Evolutionary conservation across 345 rosid species (phyloP).

Genomic region (Populus pruinosa): DNA sequence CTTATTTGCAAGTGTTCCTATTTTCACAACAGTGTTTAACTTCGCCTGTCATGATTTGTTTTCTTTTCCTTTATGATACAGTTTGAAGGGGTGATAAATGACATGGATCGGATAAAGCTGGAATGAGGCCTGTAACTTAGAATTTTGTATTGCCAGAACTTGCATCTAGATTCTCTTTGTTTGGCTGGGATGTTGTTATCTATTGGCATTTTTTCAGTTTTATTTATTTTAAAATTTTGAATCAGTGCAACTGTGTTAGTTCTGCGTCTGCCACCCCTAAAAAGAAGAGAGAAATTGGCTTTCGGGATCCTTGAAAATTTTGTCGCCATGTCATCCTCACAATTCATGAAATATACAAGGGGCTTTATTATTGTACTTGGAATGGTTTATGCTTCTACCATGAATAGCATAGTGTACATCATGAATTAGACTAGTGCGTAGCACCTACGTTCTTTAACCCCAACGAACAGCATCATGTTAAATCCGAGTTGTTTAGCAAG

Average conservation of each 20-base stretch:
- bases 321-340: not conserved
- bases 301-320: not conserved
- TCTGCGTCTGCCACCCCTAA: no score
- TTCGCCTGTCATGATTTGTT: not conserved
- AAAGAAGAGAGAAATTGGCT: not conserved
- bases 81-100: conserved; percentile 88
- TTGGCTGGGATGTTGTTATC: not conserved
- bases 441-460: no score
- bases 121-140: conserved; percentile 37
- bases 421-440: no score
- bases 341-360: not conserved
- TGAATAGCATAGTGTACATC: no score
- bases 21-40: not conserved
- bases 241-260: not conserved
- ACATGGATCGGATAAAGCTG: conserved; percentile 74
- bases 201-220: not conserved
- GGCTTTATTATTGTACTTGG: not conserved
- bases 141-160: not conserved
- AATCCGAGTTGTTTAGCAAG: no score
- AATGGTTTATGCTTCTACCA: not conserved
- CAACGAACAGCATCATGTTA: no score
- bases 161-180: not conserved
- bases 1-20: no score
- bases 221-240: not conserved
- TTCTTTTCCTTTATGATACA: conserved; percentile 19